Percentiles rank a stretch among this genome's conserved stretches.
Evolutionary conservation across 768 basidiomycete species (phyloP).

Genomic region (Pleurotus sapidus): DNA sequence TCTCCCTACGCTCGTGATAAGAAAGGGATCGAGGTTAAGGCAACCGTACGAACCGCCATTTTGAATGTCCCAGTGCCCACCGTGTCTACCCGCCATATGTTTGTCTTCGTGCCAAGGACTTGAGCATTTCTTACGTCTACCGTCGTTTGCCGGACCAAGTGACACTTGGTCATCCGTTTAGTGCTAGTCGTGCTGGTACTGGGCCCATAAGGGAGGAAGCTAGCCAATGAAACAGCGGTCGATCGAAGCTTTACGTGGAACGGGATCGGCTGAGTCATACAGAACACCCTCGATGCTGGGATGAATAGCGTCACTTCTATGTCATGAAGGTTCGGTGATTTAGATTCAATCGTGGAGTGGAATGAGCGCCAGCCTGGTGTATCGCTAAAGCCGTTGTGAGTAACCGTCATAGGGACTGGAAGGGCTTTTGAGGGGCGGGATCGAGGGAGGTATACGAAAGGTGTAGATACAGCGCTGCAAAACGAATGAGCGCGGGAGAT

Average conservation of each 20-base stretch:
- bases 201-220: constrained; percentile 61
- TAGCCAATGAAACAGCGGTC: constrained; percentile 50
- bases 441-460: constrained; percentile 65
- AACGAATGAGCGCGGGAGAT: background rate
- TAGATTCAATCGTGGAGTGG: constrained; percentile 38
- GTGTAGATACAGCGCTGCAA: constrained; percentile 51
- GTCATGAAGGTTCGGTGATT: constrained; percentile 32
- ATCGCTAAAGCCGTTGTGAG: constrained; percentile 37
- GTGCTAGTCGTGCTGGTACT: constrained; percentile 25
- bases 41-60: constrained; percentile 39
- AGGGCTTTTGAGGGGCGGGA: constrained; percentile 54
- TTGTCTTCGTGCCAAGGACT: constrained; percentile 53
- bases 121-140: constrained; percentile 63
- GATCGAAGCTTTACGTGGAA: constrained; percentile 65
- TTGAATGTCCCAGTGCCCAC: constrained; percentile 65
- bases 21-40: background rate
- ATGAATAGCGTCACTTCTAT: constrained; percentile 40
- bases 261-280: constrained; percentile 56
- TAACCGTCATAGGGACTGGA: constrained; percentile 40
- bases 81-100: constrained; percentile 66
- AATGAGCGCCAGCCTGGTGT: constrained; percentile 49
- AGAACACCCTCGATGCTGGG: constrained; percentile 59
- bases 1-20: constrained; percentile 42
- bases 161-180: constrained; percentile 47
- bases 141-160: constrained; percentile 63